Conservation (phyloP, 2,329 filamentous ascomycete genomes). For the Zalaria obscura region DNA sequence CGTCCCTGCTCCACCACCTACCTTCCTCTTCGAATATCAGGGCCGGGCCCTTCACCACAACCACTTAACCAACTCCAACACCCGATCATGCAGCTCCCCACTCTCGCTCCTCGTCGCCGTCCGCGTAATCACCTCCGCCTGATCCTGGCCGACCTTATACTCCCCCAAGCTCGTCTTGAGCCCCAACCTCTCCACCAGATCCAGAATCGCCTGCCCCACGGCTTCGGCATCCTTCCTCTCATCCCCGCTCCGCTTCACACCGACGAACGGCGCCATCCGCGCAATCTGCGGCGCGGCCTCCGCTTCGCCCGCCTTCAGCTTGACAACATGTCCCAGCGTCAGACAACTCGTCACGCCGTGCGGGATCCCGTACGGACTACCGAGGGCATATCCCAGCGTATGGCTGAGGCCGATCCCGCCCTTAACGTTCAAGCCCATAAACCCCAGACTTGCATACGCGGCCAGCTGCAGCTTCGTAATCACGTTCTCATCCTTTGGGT, state of each 20-base stretch:
- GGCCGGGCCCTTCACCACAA: slow-evolving; percentile 16
- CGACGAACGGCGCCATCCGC: slow-evolving; percentile 29
- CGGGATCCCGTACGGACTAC: slow-evolving; percentile 40
- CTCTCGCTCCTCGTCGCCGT: slow-evolving; percentile 28
- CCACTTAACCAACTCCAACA: slow-evolving; percentile 27
- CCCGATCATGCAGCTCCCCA: slow-evolving; percentile 27
- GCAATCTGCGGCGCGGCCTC: slow-evolving; percentile 32
- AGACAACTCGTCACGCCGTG: slow-evolving; percentile 42
- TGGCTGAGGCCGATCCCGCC: slow-evolving; percentile 34
- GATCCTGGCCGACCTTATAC: slow-evolving; percentile 27
- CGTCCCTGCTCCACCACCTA: too few species aligned
- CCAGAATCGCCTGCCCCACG: slow-evolving; percentile 29
- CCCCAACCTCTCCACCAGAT: slow-evolving; percentile 28
- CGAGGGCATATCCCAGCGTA: slow-evolving; percentile 34
- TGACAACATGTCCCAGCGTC: slow-evolving; percentile 39
- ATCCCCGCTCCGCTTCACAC: slow-evolving; percentile 23
- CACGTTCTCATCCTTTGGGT: slow-evolving; percentile 28
- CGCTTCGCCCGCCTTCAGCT: slow-evolving; percentile 33
- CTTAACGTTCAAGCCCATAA: slow-evolving; percentile 35
- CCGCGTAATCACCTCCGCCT: slow-evolving; percentile 28
- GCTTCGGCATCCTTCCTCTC: slow-evolving; percentile 26
- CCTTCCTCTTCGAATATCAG: too few species aligned
- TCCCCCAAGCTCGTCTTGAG: slow-evolving; percentile 31
- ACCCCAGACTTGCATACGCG: slow-evolving; percentile 35
- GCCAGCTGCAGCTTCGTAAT: slow-evolving; percentile 40